A percentile compares a stretch with the other conserved stretches of the same genome.
Evolutionary conservation across 768 basidiomycete genomes (phyloP).

Genomic region (Leccinum olivaceopallidum): DNA sequence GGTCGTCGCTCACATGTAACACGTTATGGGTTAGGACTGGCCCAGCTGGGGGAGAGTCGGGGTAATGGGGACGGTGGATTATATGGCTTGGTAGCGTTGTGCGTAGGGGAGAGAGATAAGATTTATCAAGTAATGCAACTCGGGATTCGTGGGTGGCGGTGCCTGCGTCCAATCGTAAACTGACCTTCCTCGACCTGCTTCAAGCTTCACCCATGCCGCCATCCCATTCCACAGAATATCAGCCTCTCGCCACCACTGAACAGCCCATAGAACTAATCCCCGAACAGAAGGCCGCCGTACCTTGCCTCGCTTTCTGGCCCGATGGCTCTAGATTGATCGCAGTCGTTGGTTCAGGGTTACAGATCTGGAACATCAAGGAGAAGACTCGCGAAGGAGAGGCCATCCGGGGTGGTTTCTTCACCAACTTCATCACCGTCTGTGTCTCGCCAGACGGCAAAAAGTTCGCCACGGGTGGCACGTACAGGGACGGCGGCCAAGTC

Average conservation of each 20-base stretch:
- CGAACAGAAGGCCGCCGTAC: constrained; percentile 17
- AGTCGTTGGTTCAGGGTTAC: constrained; percentile 27
- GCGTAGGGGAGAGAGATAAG: neutral
- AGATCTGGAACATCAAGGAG: constrained; percentile 27
- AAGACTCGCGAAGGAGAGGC: constrained; percentile 21
- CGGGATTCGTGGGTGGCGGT: constrained; percentile 15
- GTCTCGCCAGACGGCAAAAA: constrained; percentile 26
- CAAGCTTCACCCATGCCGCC: constrained; percentile 16
- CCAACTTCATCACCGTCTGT: constrained; percentile 27
- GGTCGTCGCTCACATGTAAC: neutral
- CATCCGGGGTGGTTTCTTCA: constrained; percentile 28
- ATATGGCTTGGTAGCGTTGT: neutral
- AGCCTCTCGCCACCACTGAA: neutral
- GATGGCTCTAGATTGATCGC: constrained; percentile 28
- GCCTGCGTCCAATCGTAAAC: constrained; percentile 1
- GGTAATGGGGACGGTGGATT: neutral
- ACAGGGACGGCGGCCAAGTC: constrained; percentile 27
- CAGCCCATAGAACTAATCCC: constrained; percentile 20
- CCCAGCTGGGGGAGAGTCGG: neutral
- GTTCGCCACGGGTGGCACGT: constrained; percentile 26
- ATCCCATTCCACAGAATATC: constrained; percentile 3
- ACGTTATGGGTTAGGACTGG: neutral
- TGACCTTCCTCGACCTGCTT: constrained; percentile 5
- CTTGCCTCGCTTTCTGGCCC: constrained; percentile 27
- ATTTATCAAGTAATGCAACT: constrained; percentile 17